These are phyloP conservation scores for Aspergillus quadrilineatus DNA, from an alignment of 2,329 filamentous ascomycete genomes.

Conservation along the genomic window DNA sequence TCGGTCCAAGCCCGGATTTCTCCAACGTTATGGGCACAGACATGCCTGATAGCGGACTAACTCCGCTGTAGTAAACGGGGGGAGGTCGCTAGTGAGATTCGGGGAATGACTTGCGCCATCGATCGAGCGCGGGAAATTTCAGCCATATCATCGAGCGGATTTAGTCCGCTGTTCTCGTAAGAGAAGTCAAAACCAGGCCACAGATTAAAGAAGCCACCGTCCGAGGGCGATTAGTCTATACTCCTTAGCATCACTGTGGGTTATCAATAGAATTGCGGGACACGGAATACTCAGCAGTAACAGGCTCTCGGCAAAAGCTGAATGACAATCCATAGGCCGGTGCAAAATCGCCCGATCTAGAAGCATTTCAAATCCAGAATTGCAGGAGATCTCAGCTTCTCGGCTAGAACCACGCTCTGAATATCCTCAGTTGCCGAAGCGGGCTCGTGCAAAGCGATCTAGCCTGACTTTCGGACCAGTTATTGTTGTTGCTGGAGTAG, in stretches of 20 bases:
- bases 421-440: neutral
- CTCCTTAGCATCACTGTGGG: neutral
- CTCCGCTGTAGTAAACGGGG: neutral
- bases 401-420: neutral
- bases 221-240: constrained; percentile 5
- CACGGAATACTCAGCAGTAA: constrained; percentile 2
- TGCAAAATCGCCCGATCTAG: neutral
- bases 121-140: neutral
- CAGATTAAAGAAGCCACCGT: constrained; percentile 3
- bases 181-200: constrained; percentile 1
- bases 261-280: constrained; percentile 11
- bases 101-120: neutral
- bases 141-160: neutral
- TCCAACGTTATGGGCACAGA: neutral
- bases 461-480: neutral
- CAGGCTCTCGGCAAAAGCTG: neutral
- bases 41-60: neutral
- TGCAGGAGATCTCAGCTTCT: neutral
- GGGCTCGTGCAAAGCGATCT: neutral
- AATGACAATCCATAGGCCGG: neutral
- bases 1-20: neutral
- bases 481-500: neutral
- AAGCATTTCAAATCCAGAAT: neutral
- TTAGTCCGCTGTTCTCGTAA: neutral
- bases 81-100: neutral